Evolutionary conservation across 1,139 yeast species (phyloP), one percentile per base, ranked within the genome.

Genomic region (Geotrichum carabidarum): DNA sequence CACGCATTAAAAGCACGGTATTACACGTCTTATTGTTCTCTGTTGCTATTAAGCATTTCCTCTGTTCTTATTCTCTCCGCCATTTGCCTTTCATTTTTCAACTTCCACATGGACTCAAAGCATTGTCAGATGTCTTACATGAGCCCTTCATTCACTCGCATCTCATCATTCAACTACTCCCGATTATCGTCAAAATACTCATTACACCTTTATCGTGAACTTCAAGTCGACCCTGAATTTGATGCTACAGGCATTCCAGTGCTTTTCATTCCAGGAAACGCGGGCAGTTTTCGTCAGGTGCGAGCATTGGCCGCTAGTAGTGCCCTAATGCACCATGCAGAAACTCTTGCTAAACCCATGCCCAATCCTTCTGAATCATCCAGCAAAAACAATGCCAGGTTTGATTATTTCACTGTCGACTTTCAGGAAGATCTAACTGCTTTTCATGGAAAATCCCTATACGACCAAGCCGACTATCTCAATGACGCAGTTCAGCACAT

Each of bases 361-460:
- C 15, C 9, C 11, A 43, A 43, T 14, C 14, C 15, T 2, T 11
- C 15, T 15, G 12, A 30, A 12, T 22, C 46, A 1, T 43, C 46
- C 8, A 14, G 17, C 9, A n/a, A 17, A 22, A 18, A 43, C 9
- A 14, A n/a, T 22, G 31, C 22, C 15, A 34, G 36, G 61, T 71
- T 85, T 52, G 97, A 90, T 66, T 85, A 88, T 67, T 91, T 88
- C 67, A 76, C 95, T 0, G 95, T 95, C 1, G 97, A 93, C 67
- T 93, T 93, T 71, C 89, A 90, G 65, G 98, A 93, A 70, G 99
- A 93, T 67, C 84, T 90, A 62, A 90, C 98, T 0, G 99, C 99
- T 0, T 88, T 93, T 69, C 97, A 91, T 69, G 99, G 99, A 0
- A 77, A 91, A 61, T 89, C 98, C 1, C 76, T 93, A 77, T 72